Percentiles rank a stretch among this genome's conserved stretches.
Conservation (phyloP, 1,139 yeast species). For the Martiniozyma asiatica region DNA sequence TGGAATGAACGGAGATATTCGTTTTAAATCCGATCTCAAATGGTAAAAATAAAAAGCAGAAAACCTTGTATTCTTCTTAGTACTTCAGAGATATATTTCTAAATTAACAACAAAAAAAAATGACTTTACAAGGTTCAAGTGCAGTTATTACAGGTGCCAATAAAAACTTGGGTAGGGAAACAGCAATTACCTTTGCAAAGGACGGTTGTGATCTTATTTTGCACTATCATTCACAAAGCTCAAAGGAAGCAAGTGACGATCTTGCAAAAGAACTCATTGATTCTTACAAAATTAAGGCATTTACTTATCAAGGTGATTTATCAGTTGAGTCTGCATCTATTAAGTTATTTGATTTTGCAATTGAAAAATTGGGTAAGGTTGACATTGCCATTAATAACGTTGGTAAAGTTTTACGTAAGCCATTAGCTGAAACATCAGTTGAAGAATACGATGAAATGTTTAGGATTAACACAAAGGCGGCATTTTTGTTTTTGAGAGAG, state of each 20-base stretch:
- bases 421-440: conserved; percentile 33
- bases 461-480: conserved; percentile 38
- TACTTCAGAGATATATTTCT: too few species aligned
- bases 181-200: conserved; percentile 44
- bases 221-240: conserved; percentile 39
- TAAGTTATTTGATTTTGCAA: conserved; percentile 34
- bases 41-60: too few species aligned
- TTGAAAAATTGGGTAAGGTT: conserved; percentile 32
- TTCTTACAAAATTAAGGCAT: conserved; percentile 29
- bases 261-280: conserved; percentile 29
- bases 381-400: conserved; percentile 58
- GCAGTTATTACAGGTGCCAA: conserved; percentile 59
- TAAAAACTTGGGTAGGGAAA: conserved; percentile 50
- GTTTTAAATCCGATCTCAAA: too few species aligned
- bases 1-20: too few species aligned
- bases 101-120: too few species aligned
- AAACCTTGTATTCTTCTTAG: too few species aligned
- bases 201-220: conserved; percentile 45
- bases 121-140: too few species aligned
- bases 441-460: conserved; percentile 46
- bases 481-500: conserved; percentile 50
- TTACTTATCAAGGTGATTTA: conserved; percentile 34
- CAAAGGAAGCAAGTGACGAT: conserved; percentile 28
- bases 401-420: conserved; percentile 53
- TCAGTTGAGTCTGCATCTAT: conserved; percentile 31